Conservation (phyloP, 352 stramenopile species). For the Achlya hypogyna region DNA sequence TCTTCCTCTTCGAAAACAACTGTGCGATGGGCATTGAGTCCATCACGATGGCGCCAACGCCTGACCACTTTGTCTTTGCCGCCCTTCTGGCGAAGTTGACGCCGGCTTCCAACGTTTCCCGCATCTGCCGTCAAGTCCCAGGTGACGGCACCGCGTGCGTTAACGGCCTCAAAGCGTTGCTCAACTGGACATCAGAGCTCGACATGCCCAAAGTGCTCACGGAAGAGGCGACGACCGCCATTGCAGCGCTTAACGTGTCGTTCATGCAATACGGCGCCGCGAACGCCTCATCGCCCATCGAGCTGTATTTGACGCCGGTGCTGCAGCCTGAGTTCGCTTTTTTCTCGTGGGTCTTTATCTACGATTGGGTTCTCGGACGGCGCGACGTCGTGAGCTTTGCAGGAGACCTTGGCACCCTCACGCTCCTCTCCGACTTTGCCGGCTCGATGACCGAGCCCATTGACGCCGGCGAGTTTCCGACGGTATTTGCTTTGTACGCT, state of each 20-base stretch:
- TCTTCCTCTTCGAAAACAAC: neutral
- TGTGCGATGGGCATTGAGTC: neutral
- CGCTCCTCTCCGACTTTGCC: neutral
- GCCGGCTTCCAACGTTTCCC: neutral
- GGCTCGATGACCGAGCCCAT: neutral
- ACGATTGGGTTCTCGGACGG: conserved; percentile 2
- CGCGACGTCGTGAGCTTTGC: neutral
- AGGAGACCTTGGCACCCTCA: neutral
- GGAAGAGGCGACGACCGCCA: neutral
- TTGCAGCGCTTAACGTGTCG: neutral
- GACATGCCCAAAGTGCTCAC: too few relatives aligned
- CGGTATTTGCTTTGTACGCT: neutral
- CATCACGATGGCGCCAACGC: too few relatives aligned
- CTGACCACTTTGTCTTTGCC: neutral
- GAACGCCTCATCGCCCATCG: neutral
- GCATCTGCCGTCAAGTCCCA: neutral
- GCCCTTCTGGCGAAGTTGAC: neutral
- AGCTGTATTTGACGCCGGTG: neutral
- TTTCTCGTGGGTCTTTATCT: neutral
- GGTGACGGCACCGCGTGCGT: neutral
- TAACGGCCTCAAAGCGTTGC: neutral
- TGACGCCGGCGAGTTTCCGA: neutral
- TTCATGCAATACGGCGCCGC: conserved; percentile 6
- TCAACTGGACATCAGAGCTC: neutral
- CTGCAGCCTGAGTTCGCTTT: neutral